Base-by-base conservation (phyloP, 495 filamentous ascomycete genomes). In the Aeminium ludgeri region DNA sequence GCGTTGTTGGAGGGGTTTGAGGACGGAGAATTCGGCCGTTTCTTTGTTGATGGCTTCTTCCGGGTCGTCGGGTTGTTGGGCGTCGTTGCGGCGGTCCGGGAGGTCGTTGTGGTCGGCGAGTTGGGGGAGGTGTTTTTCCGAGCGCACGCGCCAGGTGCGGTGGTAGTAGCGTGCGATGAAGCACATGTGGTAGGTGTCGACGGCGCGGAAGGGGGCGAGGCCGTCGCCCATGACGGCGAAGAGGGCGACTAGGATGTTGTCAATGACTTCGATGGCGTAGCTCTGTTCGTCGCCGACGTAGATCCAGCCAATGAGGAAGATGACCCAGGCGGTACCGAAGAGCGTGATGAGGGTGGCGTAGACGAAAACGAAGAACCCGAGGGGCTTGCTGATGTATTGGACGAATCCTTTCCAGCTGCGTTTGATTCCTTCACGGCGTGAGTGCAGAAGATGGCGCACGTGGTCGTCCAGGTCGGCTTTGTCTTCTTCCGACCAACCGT, bases 281-380 rank as follows among this genome's bases (percentile, higher is more conserved):
- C 68, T 53, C 57, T 84, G 74, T 43, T 65, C 62, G 19, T 71
- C 71, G 23, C 77, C 80, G n/a, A 84, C 75, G 44, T 83, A 81
- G 53, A 86, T 82, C 81, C 81, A 86, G 31, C 50, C 81, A 49
- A 87, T 87, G 34, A 87, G 58, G 60, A 84, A 85, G 25, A 87
- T 67, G 0, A 87, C 81, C 82, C 82, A 87, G 1, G 76, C 79
- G 34, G 82, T 65, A 45, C 82, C 82, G 42, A 85, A 87, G 6
- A 82, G 63, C 0, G 81, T 87, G 44, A 87, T 82, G 10, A 85
- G 60, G 7, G 72, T 76, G n/a, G 78, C 80, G 50, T 87, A 87
- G 8, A 86, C 55, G 5, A 79, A 83, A 18, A 87, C 73, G 19
- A 82, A 62, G 46, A 83, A 76, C 5, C 82, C 82, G 20, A 87